Base-by-base conservation (phyloP, 768 basidiomycete species). In the Russula olivacea region DNA sequence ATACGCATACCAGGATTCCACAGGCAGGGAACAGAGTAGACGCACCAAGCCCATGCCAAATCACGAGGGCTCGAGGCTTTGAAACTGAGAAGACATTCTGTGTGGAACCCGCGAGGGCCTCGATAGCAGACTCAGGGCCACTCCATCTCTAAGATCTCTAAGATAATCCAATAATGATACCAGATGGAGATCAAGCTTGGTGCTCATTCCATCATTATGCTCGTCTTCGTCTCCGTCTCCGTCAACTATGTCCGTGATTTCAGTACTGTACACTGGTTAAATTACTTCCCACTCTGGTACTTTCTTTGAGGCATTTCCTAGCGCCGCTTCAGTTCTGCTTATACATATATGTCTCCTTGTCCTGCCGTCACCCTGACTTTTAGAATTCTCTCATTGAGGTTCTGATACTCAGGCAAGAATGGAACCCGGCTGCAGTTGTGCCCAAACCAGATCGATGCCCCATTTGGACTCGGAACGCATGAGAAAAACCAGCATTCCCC, bases 31-130 rank as follows among this genome's bases (percentile, higher is more conserved):
- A 21, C 21, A 21, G 43, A 59, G 32, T 12, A 23, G 43, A 61
- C 69, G n/a, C 47, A 79, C 80, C 84, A 65, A 90, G 70, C 38
- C 88, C 89, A 73, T 90, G 88, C 89, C 88, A 90, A 55, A 90
- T 73, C 32, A 90, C 88, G 21, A 90, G 76, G 9, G 88, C 85
- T 28, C 85, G 77, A 3, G 65, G 62, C n/a, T 47, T 55, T 4
- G 63, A 55, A 10, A 47, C 1, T 0, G n/a, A 25, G 4, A 66
- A 21, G 3, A 64, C 57, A 64, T 66, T 43, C 36, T 66, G 65
- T 5, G 25, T 17, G n/a, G n/a, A n/a, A n/a, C n/a, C n/a, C 28
- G 64, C 63, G 4, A 56, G 25, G 21, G 30, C 38, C 19, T 36
- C 48, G 11, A 65, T 36, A 15, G 36, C 28, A 12, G 50, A n/a